These are phyloP conservation scores for Nitzschia putrida DNA, from an alignment of 108 stramenopile genomes.

Conservation along the genomic window DNA sequence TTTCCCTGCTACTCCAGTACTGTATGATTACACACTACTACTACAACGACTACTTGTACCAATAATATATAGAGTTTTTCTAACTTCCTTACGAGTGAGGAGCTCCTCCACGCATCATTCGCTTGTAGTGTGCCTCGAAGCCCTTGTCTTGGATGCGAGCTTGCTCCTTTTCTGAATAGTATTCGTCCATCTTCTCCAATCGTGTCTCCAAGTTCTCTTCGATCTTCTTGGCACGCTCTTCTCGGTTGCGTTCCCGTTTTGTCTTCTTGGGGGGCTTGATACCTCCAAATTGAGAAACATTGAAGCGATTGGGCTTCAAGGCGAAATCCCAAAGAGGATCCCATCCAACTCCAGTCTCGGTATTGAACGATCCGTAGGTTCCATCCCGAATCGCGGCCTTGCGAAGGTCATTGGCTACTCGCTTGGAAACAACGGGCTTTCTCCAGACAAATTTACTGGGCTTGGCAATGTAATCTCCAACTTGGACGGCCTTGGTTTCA, in stretches of 20 bases:
- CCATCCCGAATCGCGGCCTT: conserved; percentile 65
- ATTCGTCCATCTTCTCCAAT: conserved; percentile 70
- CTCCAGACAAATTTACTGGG: conserved; percentile 62
- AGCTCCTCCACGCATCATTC: conserved; percentile 21
- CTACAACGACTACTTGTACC: not conserved
- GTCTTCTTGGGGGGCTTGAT: conserved; percentile 69
- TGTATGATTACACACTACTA: not conserved
- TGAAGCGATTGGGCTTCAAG: conserved; percentile 34
- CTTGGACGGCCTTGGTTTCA: conserved; percentile 6
- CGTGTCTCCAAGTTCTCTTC: conserved; percentile 50
- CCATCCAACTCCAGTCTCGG: conserved; percentile 67
- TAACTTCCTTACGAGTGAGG: not conserved
- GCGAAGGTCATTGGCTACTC: conserved; percentile 72
- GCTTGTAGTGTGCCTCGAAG: conserved; percentile 42
- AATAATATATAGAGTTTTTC: too few relatives aligned
- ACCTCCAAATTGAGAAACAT: conserved; percentile 22
- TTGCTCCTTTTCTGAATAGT: conserved; percentile 52
- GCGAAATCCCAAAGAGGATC: conserved; percentile 76
- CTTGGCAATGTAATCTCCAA: conserved; percentile 21
- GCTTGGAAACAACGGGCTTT: conserved; percentile 51
- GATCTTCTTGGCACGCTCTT: conserved; percentile 71
- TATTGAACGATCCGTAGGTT: conserved; percentile 74
- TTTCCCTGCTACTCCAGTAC: not conserved
- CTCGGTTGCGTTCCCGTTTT: conserved; percentile 63
- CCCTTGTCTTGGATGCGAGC: conserved; percentile 46